These are phyloP conservation scores for Phytophthora megakarya DNA, from an alignment of 352 stramenopile genomes.

Conservation along the genomic window DNA sequence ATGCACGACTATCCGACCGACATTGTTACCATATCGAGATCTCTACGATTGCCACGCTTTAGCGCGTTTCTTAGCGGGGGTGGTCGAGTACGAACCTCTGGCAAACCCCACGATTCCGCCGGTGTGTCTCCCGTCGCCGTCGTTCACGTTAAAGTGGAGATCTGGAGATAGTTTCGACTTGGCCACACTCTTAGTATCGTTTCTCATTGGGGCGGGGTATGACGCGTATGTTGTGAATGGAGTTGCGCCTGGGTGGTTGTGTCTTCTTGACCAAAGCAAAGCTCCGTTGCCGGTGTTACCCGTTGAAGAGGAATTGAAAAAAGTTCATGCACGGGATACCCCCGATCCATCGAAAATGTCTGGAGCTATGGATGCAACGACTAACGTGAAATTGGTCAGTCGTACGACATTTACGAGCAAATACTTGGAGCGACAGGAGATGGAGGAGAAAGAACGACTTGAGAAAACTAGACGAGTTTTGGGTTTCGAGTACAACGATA, in stretches of 20 bases:
- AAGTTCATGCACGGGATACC: constrained; percentile 43
- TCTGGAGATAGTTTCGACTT: constrained; percentile 94
- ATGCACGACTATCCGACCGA: constrained; percentile 93
- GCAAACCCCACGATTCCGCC: constrained; percentile 79
- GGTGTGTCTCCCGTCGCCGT: constrained; percentile 78
- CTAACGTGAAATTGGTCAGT: constrained; percentile 46
- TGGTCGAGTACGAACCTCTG: constrained; percentile 94
- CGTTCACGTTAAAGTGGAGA: constrained; percentile 88
- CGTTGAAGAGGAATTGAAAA: constrained; percentile 54
- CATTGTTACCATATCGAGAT: constrained; percentile 90
- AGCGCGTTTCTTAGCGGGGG: constrained; percentile 89
- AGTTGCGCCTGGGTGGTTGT: constrained; percentile 87
- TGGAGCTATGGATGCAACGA: constrained; percentile 7
- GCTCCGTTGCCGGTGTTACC: constrained; percentile 65
- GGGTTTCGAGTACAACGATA: constrained; percentile 61
- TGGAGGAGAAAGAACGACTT: constrained; percentile 46
- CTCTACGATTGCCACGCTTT: constrained; percentile 91
- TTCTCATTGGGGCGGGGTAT: constrained; percentile 93
- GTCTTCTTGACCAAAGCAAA: constrained; percentile 90
- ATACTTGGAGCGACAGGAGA: constrained; percentile 61
- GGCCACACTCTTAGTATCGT: constrained; percentile 86
- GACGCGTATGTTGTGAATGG: constrained; percentile 95
- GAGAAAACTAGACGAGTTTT: constrained; percentile 45
- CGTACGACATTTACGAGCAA: constrained; percentile 75
- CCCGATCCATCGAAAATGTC: constrained; percentile 14